These are phyloP conservation scores for Protea cynaroides DNA, from an alignment of 164 flowering plant species.

Conservation along the genomic window DNA sequence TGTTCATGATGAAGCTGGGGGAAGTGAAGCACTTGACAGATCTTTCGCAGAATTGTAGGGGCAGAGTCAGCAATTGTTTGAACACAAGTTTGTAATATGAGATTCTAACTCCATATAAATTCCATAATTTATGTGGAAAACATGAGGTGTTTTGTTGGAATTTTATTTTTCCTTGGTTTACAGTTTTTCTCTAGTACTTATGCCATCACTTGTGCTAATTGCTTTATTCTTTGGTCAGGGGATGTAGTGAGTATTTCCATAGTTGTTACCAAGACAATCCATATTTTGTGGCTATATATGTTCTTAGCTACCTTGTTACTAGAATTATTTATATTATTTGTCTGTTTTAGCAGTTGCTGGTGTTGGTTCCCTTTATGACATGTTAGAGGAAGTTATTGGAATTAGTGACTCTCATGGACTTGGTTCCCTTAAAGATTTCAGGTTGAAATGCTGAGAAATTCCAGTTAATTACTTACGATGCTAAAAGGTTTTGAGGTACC, in stretches of 20 bases:
- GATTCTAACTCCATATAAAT: background rate
- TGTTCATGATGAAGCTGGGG: slow-evolving; percentile 96
- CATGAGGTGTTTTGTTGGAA: slow-evolving; percentile 2
- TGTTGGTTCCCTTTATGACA: slow-evolving; percentile 87
- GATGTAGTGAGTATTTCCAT: slow-evolving; percentile 57
- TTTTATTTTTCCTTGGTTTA: background rate
- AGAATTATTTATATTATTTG: slow-evolving; percentile 19
- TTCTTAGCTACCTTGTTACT: slow-evolving; percentile 4
- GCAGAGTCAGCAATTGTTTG: slow-evolving; percentile 86
- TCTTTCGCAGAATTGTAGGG: slow-evolving; percentile 81
- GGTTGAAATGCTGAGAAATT: slow-evolving; percentile 65
- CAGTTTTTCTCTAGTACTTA: slow-evolving; percentile 96
- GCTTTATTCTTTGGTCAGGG: slow-evolving; percentile 71
- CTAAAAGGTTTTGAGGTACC: background rate
- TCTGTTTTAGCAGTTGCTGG: slow-evolving; percentile 88
- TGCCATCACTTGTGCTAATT: slow-evolving; percentile 89
- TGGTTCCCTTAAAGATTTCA: slow-evolving; percentile 80
- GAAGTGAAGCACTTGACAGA: slow-evolving; percentile 81
- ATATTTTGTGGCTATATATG: background rate
- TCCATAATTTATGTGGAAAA: background rate
- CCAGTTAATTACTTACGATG: slow-evolving; percentile 37
- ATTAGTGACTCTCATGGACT: slow-evolving; percentile 57
- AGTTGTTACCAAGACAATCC: background rate
- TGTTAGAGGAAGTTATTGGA: slow-evolving; percentile 88
- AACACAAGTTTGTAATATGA: slow-evolving; percentile 46